Base-by-base conservation (phyloP, 2,329 filamentous ascomycete genomes). In the Thielaviopsis ethacetica region DNA sequence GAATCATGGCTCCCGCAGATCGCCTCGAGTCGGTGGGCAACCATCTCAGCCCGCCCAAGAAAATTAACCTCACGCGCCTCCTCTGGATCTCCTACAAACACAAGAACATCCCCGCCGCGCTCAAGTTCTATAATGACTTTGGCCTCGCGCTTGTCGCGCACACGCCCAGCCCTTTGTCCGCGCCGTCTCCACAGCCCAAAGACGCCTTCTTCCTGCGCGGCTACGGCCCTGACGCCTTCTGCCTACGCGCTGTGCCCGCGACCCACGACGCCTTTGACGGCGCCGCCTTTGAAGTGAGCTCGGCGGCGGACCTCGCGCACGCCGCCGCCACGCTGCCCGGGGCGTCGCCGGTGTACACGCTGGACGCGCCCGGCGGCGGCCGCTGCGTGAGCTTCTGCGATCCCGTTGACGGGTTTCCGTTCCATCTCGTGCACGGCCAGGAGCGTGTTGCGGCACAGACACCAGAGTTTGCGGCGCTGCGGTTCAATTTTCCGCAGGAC, bases 171-270 rank as follows among this genome's bases (percentile, higher is more conserved):
- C 72, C 70, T 26, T 26, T 27, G 7, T n/a, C 51, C 10, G 2
- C 50, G 15, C 21, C 50, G 13, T 52, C 50, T 24, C 50, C 50
- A 1, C 53, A 27, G 21, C 54, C 38, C 10, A 19, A 27, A 69
- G 74, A 53, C 73, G 70, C 59, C 76, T 78, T 34, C 15, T 85
- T 79, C 71, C 83, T 76, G 67, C 76, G 79, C 49, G 82, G 82
- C 19, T 84, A 83, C 65, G 80, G 82, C 15, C 69, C 69, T 6
- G 80, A 84, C 63, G 79, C 80, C 13, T 83, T 80, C 66, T 70
- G 82, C 2, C 73, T 83, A 52, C 81, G 78, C 63, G 75, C 79
- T 54, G 72, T 73, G 61, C 70, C 71, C 55, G 73, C 76, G 1
- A 65, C 68, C 54, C 68, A 73, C 65, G 70, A 77, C 60, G 69